phyloP scores from a whole-genome alignment of 1,139 yeast species.

The Scheffersomyces stambukii region DNA sequence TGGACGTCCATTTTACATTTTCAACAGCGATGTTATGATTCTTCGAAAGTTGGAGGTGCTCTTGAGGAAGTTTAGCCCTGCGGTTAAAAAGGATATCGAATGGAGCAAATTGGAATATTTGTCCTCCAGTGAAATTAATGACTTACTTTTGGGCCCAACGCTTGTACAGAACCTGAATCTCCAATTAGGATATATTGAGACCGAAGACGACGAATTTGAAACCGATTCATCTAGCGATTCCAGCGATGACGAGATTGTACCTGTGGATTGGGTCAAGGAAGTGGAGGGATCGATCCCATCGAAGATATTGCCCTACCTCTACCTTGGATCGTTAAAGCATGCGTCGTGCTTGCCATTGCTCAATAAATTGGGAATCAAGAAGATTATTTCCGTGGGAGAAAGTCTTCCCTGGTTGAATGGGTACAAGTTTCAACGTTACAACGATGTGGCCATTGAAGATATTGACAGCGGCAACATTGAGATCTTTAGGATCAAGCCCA shows the following conservation, averaged over 20 bases:
- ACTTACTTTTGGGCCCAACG: conserved; percentile 23
- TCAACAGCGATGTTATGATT: conserved; percentile 68
- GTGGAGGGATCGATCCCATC: conserved; percentile 68
- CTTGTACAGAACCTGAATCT: conserved; percentile 7
- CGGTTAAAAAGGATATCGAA: conserved; percentile 10
- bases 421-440: conserved; percentile 21
- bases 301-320: conserved; percentile 74
- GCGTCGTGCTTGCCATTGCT: conserved; percentile 71
- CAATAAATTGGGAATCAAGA: conserved; percentile 61
- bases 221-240: conserved; percentile 1
- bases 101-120: conserved; percentile 27
- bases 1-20: conserved; percentile 80
- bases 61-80: conserved; percentile 54
- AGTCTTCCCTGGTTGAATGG: conserved; percentile 56
- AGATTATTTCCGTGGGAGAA: conserved; percentile 87
- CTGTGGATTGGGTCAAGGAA: conserved; percentile 35
- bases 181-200: conserved; percentile 22
- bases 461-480: conserved; percentile 32
- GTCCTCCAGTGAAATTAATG: conserved; percentile 29
- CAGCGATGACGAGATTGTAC: conserved; percentile 4
- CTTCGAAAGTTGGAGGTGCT: conserved; percentile 61
- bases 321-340: conserved; percentile 80
- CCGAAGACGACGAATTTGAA: conserved; percentile 4
- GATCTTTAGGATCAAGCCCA: conserved; percentile 22
- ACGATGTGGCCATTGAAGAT: conserved; percentile 22